Conservation (phyloP, 345 rosid genomes). For the Stellera chamaejasme region DNA sequence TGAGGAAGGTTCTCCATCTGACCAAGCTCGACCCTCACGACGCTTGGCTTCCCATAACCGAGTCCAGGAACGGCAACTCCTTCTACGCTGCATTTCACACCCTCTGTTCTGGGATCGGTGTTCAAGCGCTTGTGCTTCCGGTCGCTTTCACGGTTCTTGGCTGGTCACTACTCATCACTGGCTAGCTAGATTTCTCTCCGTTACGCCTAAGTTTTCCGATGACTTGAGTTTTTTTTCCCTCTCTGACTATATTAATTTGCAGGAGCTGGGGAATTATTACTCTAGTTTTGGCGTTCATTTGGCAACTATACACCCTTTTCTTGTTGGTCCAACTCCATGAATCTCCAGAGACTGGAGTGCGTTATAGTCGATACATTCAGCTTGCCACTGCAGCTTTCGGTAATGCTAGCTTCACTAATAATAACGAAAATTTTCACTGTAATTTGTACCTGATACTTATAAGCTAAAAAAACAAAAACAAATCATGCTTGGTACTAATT, state of each 20-base stretch:
- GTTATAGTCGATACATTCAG: conserved; percentile 66
- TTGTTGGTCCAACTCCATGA: conserved; percentile 82
- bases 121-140: conserved; percentile 85
- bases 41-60: conserved; percentile 93
- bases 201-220: not conserved
- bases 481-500: too few species aligned
- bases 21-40: conserved; percentile 61
- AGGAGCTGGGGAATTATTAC: conserved; percentile 73
- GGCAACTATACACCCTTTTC: conserved; percentile 78
- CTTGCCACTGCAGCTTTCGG: conserved; percentile 59
- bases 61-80: conserved; percentile 76
- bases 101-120: conserved; percentile 79
- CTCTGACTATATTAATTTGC: conserved; percentile 1
- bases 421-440: too few species aligned
- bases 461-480: too few species aligned
- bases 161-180: conserved; percentile 33
- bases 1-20: conserved; percentile 39
- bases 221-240: not conserved
- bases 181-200: not conserved
- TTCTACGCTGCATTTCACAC: conserved; percentile 75
- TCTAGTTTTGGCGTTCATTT: conserved; percentile 47
- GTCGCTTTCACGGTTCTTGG: conserved; percentile 81
- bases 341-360: conserved; percentile 36
- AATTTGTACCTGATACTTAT: too few species aligned
- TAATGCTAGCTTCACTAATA: conserved; percentile 12